These are phyloP conservation scores for Dactylis glomerata DNA, from an alignment of 176 grass and related monocot genomes.

Conservation along the genomic window DNA sequence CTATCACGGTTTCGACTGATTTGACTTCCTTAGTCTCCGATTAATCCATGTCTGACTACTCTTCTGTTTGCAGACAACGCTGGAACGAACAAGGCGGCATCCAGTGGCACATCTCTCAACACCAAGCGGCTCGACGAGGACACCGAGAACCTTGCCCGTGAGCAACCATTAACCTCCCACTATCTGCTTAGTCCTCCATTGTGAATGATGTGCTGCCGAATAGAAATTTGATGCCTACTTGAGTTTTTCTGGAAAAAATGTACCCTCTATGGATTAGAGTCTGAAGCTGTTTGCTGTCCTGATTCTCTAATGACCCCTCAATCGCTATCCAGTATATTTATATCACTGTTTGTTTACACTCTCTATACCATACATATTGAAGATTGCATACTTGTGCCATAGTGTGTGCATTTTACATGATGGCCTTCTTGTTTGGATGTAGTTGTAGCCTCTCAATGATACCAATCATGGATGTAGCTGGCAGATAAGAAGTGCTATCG, in stretches of 20 bases:
- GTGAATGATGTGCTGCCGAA: background rate
- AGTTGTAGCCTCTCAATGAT: background rate
- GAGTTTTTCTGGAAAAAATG: background rate
- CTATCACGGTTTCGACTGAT: background rate
- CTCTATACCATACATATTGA: background rate
- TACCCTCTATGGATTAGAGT: background rate
- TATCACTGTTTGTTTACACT: background rate
- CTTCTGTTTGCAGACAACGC: slow-evolving; percentile 46
- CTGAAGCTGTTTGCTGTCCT: background rate
- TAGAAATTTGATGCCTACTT: background rate
- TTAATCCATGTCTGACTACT: background rate
- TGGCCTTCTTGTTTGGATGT: background rate
- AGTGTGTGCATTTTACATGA: background rate
- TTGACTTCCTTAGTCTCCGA: background rate
- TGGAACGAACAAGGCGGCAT: slow-evolving; percentile 67
- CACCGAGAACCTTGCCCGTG: slow-evolving; percentile 68
- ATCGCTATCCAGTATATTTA: background rate
- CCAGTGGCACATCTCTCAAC: slow-evolving; percentile 65
- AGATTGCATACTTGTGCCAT: background rate
- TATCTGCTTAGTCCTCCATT: background rate
- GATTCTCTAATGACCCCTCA: background rate
- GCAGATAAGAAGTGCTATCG: background rate
- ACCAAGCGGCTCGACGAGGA: slow-evolving; percentile 72
- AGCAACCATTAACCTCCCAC: slow-evolving; percentile 4
- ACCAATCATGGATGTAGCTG: background rate